Evolutionary conservation across 2,329 filamentous ascomycete genomes (phyloP), one percentile per base, ranked within the genome.

Genomic region (Epichloe brachyelytri): DNA sequence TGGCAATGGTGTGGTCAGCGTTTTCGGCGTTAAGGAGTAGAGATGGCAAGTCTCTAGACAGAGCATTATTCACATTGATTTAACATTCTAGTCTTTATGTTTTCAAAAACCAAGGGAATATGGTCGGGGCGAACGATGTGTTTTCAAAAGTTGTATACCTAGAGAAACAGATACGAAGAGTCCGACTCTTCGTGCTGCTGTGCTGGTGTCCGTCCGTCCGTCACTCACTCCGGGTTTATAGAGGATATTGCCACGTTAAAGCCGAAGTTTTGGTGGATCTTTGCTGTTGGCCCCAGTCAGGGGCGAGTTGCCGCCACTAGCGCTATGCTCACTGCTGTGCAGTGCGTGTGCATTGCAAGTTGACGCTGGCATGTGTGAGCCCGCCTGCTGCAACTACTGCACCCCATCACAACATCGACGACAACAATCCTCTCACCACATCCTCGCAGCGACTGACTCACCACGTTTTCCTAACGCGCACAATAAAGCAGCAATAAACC

Each of bases 1-100:
- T 60, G 74, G 71, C 15, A 84, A 90, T 47, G 91, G 91, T 15
- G 78, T 82, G 44, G 68, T 97, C 49, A 87, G 79, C 53, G 77
- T 93, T 56, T 71, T 95, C 56, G 75, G 77, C 46, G 66, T 71
- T 50, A 73, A 78, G 65, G 75, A 75, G 65, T 67, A 62, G 58
- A 59, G 43, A 38, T 10, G 26, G 12, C 34, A 5, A 5, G 12
- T 43, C 7, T 20, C 20, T 7, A 14, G 40, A 19, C 45, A 15
- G 4, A 38, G 8, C 10, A 46, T 15, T 15, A 37, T 7, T 36
- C 37, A 37, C 20, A 12, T 20, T 38, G 39, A 30, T 46, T 34
- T 20, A 33, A 26, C 47, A 30, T 22, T 36, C 15, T 15, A 10
- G 36, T 43, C 34, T 47, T 47, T 20, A 3, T 43, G 34, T 43